A percentile compares a stretch with the other conserved stretches of the same genome.
These are phyloP conservation scores for Periconia digitata DNA, from an alignment of 2,329 filamentous ascomycete species.

Conservation along the genomic window DNA sequence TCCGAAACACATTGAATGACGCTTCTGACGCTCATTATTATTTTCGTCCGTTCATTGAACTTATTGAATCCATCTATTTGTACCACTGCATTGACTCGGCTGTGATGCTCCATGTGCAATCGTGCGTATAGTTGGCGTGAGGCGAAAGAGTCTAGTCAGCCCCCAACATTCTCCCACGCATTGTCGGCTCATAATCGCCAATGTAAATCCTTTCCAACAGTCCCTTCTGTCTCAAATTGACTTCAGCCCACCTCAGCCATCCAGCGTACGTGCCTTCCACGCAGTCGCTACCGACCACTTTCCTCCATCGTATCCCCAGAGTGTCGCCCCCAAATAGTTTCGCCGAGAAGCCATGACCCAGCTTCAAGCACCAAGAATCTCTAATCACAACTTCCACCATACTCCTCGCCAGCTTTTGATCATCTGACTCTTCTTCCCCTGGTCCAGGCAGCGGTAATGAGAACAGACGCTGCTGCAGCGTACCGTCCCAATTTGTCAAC, in stretches of 20 bases:
- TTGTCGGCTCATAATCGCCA: conserved; percentile 17
- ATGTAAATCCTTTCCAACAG: conserved; percentile 14
- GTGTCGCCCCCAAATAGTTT: conserved; percentile 51
- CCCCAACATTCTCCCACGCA: background rate
- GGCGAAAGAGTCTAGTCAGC: too few species aligned
- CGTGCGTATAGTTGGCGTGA: too few species aligned
- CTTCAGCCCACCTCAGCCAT: conserved; percentile 56
- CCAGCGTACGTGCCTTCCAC: conserved; percentile 56
- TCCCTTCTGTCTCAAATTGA: conserved; percentile 50
- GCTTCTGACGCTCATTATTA: too few species aligned
- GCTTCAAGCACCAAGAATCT: conserved; percentile 57
- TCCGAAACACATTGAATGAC: too few species aligned
- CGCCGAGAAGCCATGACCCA: conserved; percentile 58
- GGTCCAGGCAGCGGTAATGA: conserved; percentile 43
- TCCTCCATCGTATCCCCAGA: conserved; percentile 57
- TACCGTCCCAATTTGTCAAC: conserved; percentile 55
- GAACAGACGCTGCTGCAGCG: conserved; percentile 54
- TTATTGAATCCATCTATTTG: too few species aligned
- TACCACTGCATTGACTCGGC: too few species aligned
- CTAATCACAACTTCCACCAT: conserved; percentile 56
- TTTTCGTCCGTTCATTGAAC: too few species aligned
- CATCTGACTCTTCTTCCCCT: conserved; percentile 46
- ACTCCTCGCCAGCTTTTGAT: conserved; percentile 52
- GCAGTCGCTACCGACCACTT: conserved; percentile 52
- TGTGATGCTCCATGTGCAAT: too few species aligned